Conservation (phyloP, 345 rosid genomes). For the Euphorbia pulcherrima region DNA sequence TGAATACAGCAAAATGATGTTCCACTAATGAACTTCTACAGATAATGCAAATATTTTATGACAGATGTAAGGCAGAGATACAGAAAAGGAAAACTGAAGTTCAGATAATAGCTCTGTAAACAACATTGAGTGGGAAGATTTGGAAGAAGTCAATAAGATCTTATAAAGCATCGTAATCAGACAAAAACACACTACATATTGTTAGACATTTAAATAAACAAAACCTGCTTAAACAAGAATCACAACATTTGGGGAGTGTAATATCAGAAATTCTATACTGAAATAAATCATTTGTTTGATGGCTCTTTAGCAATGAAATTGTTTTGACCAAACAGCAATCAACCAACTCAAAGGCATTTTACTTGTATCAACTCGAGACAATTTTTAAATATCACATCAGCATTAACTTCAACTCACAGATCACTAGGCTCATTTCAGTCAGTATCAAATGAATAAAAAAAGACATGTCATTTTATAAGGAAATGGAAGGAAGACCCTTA, state of each 20-base stretch:
- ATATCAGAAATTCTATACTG: background rate
- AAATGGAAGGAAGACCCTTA: conserved; percentile 12
- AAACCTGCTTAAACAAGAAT: background rate
- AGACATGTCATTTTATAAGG: background rate
- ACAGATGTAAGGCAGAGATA: background rate
- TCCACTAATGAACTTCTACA: background rate
- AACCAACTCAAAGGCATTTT: background rate
- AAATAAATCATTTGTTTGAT: background rate
- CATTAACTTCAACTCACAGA: background rate
- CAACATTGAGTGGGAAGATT: background rate
- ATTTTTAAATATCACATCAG: background rate
- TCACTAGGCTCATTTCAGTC: background rate
- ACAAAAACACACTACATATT: background rate
- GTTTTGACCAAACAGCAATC: background rate
- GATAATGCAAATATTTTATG: background rate
- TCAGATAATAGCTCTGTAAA: background rate
- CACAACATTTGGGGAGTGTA: background rate
- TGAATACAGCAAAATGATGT: background rate
- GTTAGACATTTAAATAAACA: background rate
- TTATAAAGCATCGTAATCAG: background rate
- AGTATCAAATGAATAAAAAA: background rate
- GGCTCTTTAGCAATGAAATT: background rate
- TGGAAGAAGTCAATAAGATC: background rate
- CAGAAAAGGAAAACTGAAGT: background rate
- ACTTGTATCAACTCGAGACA: background rate